Evolutionary conservation across 2,329 filamentous ascomycete genomes (phyloP), one percentile per base, ranked within the genome.

Genomic region (Fonsecaea erecta): DNA sequence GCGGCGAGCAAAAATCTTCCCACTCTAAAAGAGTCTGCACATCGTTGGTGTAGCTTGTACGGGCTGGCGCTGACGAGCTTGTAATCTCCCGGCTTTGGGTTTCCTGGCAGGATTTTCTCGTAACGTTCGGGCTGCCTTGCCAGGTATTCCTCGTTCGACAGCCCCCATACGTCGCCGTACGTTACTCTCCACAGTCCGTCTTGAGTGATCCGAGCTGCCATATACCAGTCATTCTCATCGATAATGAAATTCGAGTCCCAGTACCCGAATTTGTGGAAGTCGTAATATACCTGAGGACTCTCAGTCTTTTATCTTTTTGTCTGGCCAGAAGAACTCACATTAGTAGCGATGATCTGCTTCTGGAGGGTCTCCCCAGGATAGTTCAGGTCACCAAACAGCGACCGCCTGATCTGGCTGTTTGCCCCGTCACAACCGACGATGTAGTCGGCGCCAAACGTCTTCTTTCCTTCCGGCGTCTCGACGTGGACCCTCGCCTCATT

Each of bases 131-230:
- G 81, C 68, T 86, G 85, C 8, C 86, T 81, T 24, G 77, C 79
- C 32, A 80, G 74, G 64, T 86, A 80, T 72, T 88, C 79, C 11
- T 87, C 85, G 37, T 73, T 77, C 0, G 80, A 82, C 18, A 89
- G 78, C 1, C 81, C 83, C 0, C 81, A 78, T 1, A 76, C 77
- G 68, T 89, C 87, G 60, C 86, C 86, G 70, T 89, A 89, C 0
- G 86, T 87, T 34, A 89, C 84, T 18, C 87, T 82, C 78, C 87
- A 89, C 16, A 89, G 75, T 0, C 85, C 85, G 59, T 88, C 85
- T 1, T 76, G 76, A 0, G 83, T 86, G 66, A 89, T 85, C 54
- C 80, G 83, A 1, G 86, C 86, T 1, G 85, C 85, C 85, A 89
- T 87, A 76, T 85, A 79, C 75, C 85, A 88, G 71, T 89, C 79